Conservation (phyloP, 768 basidiomycete species). For the Suillus tomentosus region DNA sequence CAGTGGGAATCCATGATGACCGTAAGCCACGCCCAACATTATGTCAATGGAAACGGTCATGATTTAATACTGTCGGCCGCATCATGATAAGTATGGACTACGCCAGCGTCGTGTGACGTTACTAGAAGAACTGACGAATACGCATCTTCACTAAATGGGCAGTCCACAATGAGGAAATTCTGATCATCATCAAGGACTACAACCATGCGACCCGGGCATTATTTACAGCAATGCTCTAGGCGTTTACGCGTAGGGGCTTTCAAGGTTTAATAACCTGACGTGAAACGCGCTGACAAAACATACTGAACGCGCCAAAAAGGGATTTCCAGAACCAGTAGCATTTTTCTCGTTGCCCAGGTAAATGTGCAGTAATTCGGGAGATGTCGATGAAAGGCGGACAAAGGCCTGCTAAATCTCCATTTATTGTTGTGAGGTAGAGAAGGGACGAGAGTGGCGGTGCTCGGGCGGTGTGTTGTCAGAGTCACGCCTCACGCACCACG, state of each 20-base stretch:
- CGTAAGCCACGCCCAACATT: background rate
- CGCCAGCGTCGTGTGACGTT: background rate
- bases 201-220: background rate
- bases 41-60: background rate
- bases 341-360: conserved; percentile 2
- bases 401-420: background rate
- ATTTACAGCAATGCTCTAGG: background rate
- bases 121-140: background rate
- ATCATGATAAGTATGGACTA: background rate
- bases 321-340: background rate
- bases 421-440: conserved; percentile 6
- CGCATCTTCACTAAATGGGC: conserved; percentile 2
- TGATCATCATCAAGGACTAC: background rate
- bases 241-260: background rate
- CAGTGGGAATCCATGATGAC: background rate
- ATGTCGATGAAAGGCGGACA: background rate
- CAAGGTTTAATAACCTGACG: background rate
- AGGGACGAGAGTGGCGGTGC: conserved; percentile 21
- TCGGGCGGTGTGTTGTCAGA: conserved; percentile 24
- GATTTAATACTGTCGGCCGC: background rate
- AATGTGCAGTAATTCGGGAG: background rate
- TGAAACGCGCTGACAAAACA: background rate
- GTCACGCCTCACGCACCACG: conserved; percentile 34
- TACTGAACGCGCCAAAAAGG: background rate
- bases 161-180: background rate